A percentile compares a stretch with the other conserved stretches of the same genome.
Evolutionary conservation across 2,329 filamentous ascomycete genomes (phyloP).

Genomic region (Colletotrichum sp.): DNA sequence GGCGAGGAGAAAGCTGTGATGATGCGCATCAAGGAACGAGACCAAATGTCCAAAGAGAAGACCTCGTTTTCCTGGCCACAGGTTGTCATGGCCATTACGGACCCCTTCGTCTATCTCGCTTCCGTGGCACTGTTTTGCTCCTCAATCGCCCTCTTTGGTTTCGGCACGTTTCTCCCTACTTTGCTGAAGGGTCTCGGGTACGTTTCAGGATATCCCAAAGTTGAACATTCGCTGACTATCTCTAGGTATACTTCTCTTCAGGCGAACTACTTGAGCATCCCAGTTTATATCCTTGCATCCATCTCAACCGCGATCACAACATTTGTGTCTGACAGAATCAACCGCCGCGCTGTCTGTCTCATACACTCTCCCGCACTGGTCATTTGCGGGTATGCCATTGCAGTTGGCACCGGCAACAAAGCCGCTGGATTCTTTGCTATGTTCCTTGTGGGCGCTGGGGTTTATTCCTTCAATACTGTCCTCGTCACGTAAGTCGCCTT

Average conservation of each 20-base stretch:
- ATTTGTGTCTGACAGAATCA: slow-evolving; percentile 32
- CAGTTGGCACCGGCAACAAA: slow-evolving; percentile 29
- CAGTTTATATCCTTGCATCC: slow-evolving; percentile 21
- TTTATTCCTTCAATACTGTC: not conserved
- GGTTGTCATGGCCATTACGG: slow-evolving; percentile 29
- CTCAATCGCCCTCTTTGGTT: slow-evolving; percentile 32
- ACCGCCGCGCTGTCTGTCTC: slow-evolving; percentile 33
- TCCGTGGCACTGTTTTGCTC: slow-evolving; percentile 33
- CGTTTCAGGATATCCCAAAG: not conserved
- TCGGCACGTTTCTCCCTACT: slow-evolving; percentile 31
- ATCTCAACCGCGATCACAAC: slow-evolving; percentile 12
- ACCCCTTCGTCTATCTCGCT: slow-evolving; percentile 31
- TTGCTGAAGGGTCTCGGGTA: slow-evolving; percentile 8
- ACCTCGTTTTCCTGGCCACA: slow-evolving; percentile 29
- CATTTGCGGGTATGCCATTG: slow-evolving; percentile 36
- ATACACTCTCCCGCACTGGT: slow-evolving; percentile 32
- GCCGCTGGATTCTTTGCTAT: slow-evolving; percentile 35
- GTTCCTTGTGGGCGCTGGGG: slow-evolving; percentile 30
- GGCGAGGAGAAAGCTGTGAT: slow-evolving; percentile 40
- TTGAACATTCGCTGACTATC: not conserved
- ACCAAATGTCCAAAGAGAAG: slow-evolving; percentile 30
- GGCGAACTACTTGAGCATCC: slow-evolving; percentile 25
- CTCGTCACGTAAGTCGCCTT: not conserved
- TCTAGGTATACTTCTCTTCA: slow-evolving; percentile 12
- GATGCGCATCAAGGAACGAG: slow-evolving; percentile 28